Evolutionary conservation across 2,329 filamentous ascomycete genomes (phyloP), one percentile per base, ranked within the genome.

Genomic region (Nemania serpens): DNA sequence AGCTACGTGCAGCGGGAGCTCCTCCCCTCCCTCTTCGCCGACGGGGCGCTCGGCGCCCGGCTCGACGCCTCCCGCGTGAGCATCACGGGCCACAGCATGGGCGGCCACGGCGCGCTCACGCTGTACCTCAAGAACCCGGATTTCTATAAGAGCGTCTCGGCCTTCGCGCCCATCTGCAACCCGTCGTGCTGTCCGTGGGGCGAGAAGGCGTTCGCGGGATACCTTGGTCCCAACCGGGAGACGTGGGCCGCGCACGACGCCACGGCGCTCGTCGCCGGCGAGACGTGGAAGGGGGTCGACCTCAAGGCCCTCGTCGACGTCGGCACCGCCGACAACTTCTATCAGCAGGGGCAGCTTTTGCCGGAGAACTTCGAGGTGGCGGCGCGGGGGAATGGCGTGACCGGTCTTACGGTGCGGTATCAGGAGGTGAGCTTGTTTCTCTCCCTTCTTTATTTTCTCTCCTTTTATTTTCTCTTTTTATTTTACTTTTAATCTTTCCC

Each of bases 71-170:
- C 71, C 29, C 83, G 89, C 42, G 87, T 97, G 57, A 90, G 88
- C 76, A 95, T 99, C 71, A 91, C 91, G 42, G 95, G 95, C 5
- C 95, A 99, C 80, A 93, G 89, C 70, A 99, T 99, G 95, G 95
- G 95, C 68, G 95, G 95, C 0, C 95, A 99, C 77, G 95, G 95
- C 65, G 95, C 95, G 46, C 81, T 99, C 69, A 97, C 93, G 47
- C 79, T 98, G 69, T 98, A 91, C 81, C 83, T 99, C 54, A 94
- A 91, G 81, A 90, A 98, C 78, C 93, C 95, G 0, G 92, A 91
- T 65, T 87, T 85, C 80, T 99, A 96, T 82, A 90, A 89, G 80
- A 91, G 88, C 66, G 92, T 95, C 59, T 93, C 89, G 64, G 94
- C 94, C 1, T 96, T 96, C 73, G 91, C 95, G 50, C 94, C 94